Base-by-base conservation (phyloP, 2,329 filamentous ascomycete species). In the Didymellaceae sp. region DNA sequence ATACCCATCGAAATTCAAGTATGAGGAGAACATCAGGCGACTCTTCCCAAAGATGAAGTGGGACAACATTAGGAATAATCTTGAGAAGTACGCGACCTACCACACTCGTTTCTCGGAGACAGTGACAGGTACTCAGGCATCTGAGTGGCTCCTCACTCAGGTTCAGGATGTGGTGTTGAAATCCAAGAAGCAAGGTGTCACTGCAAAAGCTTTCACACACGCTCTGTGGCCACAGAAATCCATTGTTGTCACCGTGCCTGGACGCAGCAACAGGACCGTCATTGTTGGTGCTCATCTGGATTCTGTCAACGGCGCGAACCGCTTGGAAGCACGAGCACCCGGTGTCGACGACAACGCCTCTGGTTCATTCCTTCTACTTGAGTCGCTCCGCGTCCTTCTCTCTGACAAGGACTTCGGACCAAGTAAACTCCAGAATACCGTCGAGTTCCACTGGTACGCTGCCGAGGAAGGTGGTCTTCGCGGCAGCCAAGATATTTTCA, bases 391-490 rank as follows among this genome's bases (percentile, higher is more conserved):
- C 18, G 87, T 89, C 21, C 80, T 97, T 11, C 80, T 96, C 41
- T 82, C 82, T 57, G 86, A 87, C 21, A 75, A 86, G 52, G 81
- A 85, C 37, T 81, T 96, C 53, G 76, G 85, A 25, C 75, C 80
- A 34, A 90, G 90, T 57, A 46, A 88, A 61, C 86, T 86, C 6
- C 74, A 83, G 52, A 96, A 97, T 76, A 95, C 91, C 1, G 80
- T 97, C 64, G 93, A 97, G 76, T 97, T 97, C 74, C 92, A 97
- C 75, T 96, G 91, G 91, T 96, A 95, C 76, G 89, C 87, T 38
- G 91, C 90, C 13, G 91, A 96, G 72, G 91, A 96, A 21, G 90
- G 86, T 43, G 91, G 91, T 22, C 79, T 96, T 37, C 82, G 95
- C 4, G 91, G 91, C 44, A 91, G 87, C 66, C 90, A 96, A 72